A percentile compares a stretch with the other conserved stretches of the same genome.
phyloP scores from a whole-genome alignment of 1,284 basidiomycete species.

The Trichosporon ovoides region DNA sequence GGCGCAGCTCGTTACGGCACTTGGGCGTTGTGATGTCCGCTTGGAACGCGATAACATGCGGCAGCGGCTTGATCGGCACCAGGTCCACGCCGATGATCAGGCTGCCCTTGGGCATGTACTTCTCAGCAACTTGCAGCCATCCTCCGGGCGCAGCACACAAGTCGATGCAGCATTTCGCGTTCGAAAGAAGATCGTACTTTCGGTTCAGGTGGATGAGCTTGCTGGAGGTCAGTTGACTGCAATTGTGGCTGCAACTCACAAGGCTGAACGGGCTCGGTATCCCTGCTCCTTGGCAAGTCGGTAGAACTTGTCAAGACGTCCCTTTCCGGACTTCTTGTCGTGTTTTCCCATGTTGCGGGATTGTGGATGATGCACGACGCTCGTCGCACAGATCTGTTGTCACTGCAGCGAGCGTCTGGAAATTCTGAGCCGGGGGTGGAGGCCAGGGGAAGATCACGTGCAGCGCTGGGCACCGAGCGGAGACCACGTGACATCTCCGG shows the following conservation, averaged over 20 bases:
- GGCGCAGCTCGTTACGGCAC: constrained; percentile 80
- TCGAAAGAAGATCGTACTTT: constrained; percentile 89
- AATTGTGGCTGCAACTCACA: constrained; percentile 50
- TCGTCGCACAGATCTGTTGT: background rate
- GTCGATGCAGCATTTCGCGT: constrained; percentile 92
- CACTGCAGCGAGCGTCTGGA: background rate
- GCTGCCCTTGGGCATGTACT: constrained; percentile 94
- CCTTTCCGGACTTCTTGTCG: constrained; percentile 62
- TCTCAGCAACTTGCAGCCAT: constrained; percentile 98
- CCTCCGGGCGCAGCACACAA: constrained; percentile 98
- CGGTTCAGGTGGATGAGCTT: constrained; percentile 99
- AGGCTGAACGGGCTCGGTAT: constrained; percentile 97
- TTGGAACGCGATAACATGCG: constrained; percentile 84
- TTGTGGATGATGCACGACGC: background rate
- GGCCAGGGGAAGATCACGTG: background rate
- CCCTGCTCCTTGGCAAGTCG: constrained; percentile 80
- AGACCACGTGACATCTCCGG: constrained; percentile 1
- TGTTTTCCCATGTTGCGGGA: constrained; percentile 47
- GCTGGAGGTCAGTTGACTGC: constrained; percentile 38
- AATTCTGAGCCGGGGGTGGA: background rate
- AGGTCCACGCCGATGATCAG: constrained; percentile 97
- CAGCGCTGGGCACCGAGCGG: background rate
- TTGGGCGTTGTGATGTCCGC: constrained; percentile 91
- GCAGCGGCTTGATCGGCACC: constrained; percentile 93
- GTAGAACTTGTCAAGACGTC: constrained; percentile 92